Evolutionary conservation across 345 rosid species (phyloP).

Genomic region (Camelina hispida): DNA sequence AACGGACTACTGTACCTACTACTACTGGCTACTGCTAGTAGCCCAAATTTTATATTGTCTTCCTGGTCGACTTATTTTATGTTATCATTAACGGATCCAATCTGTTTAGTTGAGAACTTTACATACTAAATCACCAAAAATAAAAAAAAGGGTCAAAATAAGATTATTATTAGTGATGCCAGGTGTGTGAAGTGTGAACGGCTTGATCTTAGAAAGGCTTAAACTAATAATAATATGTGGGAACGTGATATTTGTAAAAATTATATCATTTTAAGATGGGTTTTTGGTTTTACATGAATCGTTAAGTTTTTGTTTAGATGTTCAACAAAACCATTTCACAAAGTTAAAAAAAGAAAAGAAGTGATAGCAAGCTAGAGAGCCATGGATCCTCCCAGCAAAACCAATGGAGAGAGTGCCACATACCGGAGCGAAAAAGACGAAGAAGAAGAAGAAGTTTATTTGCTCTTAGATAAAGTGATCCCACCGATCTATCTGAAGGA

Average conservation of each 20-base stretch:
- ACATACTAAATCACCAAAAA: background rate
- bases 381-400: conserved; percentile 7
- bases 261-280: background rate
- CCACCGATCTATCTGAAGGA: conserved; percentile 42
- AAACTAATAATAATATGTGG: background rate
- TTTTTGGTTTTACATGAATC: background rate
- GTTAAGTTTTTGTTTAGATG: background rate
- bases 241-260: background rate
- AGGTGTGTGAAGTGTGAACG: background rate
- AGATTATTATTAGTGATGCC: background rate
- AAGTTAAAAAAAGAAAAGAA: background rate
- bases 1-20: no score
- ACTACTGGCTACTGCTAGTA: no score
- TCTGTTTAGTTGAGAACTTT: background rate
- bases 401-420: background rate
- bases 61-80: background rate
- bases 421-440: background rate
- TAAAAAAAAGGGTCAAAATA: no score
- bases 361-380: background rate
- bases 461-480: background rate
- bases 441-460: background rate
- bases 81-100: background rate
- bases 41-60: no score
- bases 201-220: background rate
- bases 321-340: conserved; percentile 4